Conservation (phyloP, 2,329 filamentous ascomycete genomes). For the Cladosporium sphaerospermum region DNA sequence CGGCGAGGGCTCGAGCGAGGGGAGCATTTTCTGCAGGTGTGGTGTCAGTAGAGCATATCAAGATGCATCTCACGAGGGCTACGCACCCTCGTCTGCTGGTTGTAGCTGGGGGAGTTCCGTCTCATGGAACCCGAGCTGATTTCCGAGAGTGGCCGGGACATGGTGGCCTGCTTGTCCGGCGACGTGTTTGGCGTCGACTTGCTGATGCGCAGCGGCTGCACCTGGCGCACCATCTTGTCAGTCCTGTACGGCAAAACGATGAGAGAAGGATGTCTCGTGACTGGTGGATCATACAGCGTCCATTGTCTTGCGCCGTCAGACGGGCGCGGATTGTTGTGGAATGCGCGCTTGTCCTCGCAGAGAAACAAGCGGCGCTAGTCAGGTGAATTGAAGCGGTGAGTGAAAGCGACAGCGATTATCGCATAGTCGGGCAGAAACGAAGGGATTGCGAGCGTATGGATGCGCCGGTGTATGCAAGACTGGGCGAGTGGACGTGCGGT, state of each 20-base stretch:
- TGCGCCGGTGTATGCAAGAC: not conserved
- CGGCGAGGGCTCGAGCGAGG: constrained; percentile 72
- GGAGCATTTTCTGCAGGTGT: constrained; percentile 54
- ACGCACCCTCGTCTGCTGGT: constrained; percentile 63
- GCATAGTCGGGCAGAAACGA: constrained; percentile 4
- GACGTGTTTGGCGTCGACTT: constrained; percentile 58
- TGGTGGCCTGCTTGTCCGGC: constrained; percentile 58
- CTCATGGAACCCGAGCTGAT: constrained; percentile 79
- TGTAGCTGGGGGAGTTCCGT: constrained; percentile 89
- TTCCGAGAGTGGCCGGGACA: constrained; percentile 76
- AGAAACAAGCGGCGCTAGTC: not conserved
- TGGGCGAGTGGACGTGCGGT: too few species aligned
- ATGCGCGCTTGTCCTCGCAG: constrained; percentile 11
- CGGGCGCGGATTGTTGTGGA: constrained; percentile 12
- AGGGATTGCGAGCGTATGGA: not conserved
- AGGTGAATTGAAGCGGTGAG: constrained; percentile 1
- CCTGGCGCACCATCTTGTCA: constrained; percentile 41
- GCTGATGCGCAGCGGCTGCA: constrained; percentile 73
- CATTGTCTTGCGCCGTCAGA: constrained; percentile 10
- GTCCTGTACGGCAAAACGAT: not conserved
- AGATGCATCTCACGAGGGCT: constrained; percentile 21
- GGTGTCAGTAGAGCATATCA: not conserved
- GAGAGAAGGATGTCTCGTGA: not conserved
- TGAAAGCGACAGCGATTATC: constrained; percentile 6
- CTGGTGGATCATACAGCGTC: constrained; percentile 5